Evolutionary conservation across 768 basidiomycete genomes (phyloP).

Genomic region (Gautieria morchelliformis): DNA sequence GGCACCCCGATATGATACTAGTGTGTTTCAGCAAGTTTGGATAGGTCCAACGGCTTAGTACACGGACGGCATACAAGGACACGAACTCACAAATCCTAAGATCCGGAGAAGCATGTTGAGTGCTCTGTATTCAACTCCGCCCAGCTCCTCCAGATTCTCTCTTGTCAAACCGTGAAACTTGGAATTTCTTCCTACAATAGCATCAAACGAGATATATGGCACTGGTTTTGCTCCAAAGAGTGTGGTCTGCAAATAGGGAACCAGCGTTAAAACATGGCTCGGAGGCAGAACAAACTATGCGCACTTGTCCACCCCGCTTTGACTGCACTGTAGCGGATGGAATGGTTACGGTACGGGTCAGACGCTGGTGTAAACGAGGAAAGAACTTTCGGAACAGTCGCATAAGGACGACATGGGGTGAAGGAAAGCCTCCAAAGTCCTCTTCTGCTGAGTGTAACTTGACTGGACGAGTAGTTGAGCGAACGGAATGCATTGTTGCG

Average conservation of each 20-base stretch:
- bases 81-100: constrained; percentile 52
- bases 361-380: constrained; percentile 46
- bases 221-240: constrained; percentile 43
- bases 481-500: neutral
- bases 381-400: constrained; percentile 46
- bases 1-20: constrained; percentile 78
- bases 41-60: no score
- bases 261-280: constrained; percentile 28
- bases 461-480: neutral
- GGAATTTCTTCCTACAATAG: constrained; percentile 71
- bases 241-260: constrained; percentile 11
- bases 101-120: constrained; percentile 76
- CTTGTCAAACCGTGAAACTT: constrained; percentile 53
- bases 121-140: constrained; percentile 91
- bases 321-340: constrained; percentile 45
- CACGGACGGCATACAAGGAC: neutral
- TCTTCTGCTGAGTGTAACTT: neutral
- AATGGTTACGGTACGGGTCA: constrained; percentile 71
- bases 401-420: constrained; percentile 27
- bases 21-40: constrained; percentile 58
- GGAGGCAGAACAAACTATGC: neutral
- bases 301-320: neutral
- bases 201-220: constrained; percentile 42
- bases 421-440: constrained; percentile 25
- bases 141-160: constrained; percentile 88